A percentile compares a stretch with the other conserved stretches of the same genome.
Conservation (phyloP, 306 rosid species). For the Hylodesmum podocarpum region DNA sequence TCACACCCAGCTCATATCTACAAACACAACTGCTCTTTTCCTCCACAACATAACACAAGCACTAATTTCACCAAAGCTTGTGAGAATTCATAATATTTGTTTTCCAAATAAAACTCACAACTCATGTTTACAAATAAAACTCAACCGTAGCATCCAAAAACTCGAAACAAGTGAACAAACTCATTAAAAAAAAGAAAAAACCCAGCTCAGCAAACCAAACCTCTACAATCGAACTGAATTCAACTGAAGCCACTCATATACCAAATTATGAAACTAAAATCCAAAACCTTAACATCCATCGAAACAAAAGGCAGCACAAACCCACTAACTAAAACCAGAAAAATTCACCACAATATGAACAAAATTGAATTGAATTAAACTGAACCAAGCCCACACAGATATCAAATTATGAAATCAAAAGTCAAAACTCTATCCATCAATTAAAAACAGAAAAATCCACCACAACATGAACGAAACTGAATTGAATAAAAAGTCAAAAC, state of each 20-base stretch:
- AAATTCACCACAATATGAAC: background rate
- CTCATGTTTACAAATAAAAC: background rate
- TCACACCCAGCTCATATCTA: background rate
- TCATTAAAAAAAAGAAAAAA: background rate
- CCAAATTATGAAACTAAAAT: background rate
- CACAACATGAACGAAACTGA: background rate
- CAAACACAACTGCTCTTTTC: background rate
- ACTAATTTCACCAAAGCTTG: background rate
- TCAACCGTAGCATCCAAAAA: background rate
- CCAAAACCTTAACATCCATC: background rate
- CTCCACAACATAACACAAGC: conserved; percentile 1
- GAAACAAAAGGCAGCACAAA: background rate
- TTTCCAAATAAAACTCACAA: background rate
- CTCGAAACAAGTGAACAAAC: background rate
- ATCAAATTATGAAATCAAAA: background rate
- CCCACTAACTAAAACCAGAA: background rate
- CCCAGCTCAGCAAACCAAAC: background rate
- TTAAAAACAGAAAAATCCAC: background rate
- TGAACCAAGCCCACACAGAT: background rate
- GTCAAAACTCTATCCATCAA: background rate
- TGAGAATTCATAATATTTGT: background rate
- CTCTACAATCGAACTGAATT: background rate
- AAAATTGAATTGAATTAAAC: background rate
- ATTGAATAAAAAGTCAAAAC: too few species aligned
- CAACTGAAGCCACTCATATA: background rate